phyloP scores from a whole-genome alignment of 306 rosid genomes.

The Astragalus glycyphyllos region DNA sequence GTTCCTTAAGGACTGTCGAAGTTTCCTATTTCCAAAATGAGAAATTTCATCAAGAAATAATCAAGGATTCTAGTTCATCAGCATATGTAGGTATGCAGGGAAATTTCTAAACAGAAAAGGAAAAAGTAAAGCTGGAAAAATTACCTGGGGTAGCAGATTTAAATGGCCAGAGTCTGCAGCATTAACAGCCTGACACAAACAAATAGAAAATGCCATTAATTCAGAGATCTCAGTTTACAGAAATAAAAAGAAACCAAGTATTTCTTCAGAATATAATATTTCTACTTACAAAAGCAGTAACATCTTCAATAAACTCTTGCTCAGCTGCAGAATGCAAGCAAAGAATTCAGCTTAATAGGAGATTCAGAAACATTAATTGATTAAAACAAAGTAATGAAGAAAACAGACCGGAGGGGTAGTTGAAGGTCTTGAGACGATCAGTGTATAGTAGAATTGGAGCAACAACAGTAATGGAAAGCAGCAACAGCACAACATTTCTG shows the following conservation, averaged over 20 bases:
- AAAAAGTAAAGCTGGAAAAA: conserved; percentile 8
- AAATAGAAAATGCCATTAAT: conserved; percentile 1
- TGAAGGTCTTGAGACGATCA: conserved; percentile 65
- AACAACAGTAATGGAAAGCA: conserved; percentile 74
- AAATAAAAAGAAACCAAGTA: neutral
- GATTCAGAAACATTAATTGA: neutral
- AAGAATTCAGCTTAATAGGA: neutral
- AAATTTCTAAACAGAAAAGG: neutral
- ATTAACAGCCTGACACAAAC: conserved; percentile 53
- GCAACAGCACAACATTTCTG: conserved; percentile 60
- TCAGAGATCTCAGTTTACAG: conserved; percentile 23
- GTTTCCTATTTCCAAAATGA: conserved; percentile 57
- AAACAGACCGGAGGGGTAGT: conserved; percentile 59
- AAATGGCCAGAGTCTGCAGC: conserved; percentile 59
- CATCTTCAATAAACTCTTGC: conserved; percentile 59
- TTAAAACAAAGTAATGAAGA: neutral
- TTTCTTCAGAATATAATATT: neutral
- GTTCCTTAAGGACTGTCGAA: conserved; percentile 59
- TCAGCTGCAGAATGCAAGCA: conserved; percentile 54
- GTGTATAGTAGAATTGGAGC: conserved; percentile 85
- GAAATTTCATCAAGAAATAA: conserved; percentile 20
- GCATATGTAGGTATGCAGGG: conserved; percentile 21
- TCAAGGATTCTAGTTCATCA: neutral
- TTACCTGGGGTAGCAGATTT: conserved; percentile 76
- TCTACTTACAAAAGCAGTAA: conserved; percentile 67